These are phyloP conservation scores for Stylonectria norvegica DNA, from an alignment of 2,329 filamentous ascomycete genomes.

Conservation along the genomic window DNA sequence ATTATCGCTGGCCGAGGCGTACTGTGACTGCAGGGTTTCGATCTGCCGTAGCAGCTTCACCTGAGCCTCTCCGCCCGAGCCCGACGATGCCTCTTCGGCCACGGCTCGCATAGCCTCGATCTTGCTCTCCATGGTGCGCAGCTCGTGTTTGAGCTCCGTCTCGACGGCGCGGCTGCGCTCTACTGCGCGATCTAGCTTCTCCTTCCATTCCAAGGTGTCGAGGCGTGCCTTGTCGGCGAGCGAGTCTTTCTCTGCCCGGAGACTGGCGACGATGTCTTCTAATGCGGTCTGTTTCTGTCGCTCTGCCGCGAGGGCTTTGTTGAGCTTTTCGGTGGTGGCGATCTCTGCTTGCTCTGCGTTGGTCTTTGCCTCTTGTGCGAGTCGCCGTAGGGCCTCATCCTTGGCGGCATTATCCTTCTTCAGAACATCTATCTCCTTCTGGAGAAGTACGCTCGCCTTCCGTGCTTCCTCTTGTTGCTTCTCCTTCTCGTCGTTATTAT, in stretches of 20 bases:
- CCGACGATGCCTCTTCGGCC: slow-evolving; percentile 86
- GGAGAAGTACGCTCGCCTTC: slow-evolving; percentile 52
- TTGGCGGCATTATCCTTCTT: slow-evolving; percentile 56
- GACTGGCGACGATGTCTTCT: slow-evolving; percentile 56
- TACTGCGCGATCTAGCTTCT: slow-evolving; percentile 68
- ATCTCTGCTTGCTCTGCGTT: slow-evolving; percentile 62
- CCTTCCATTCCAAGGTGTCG: slow-evolving; percentile 68
- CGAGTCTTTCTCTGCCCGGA: slow-evolving; percentile 77
- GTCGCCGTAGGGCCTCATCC: slow-evolving; percentile 61
- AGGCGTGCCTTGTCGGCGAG: slow-evolving; percentile 65
- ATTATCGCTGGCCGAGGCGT: slow-evolving; percentile 89
- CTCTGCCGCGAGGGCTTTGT: slow-evolving; percentile 63
- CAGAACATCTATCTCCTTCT: slow-evolving; percentile 35
- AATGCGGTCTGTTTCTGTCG: slow-evolving; percentile 56
- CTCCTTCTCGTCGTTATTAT: slow-evolving; percentile 51
- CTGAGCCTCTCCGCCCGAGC: slow-evolving; percentile 75
- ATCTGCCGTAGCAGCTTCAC: slow-evolving; percentile 90
- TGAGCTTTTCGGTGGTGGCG: slow-evolving; percentile 63
- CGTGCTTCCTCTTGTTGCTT: slow-evolving; percentile 48
- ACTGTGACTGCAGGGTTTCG: slow-evolving; percentile 92
- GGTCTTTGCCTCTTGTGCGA: slow-evolving; percentile 67
- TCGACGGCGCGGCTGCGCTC: slow-evolving; percentile 68
- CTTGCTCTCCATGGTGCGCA: slow-evolving; percentile 77
- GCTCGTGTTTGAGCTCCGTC: slow-evolving; percentile 75
- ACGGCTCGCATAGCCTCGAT: slow-evolving; percentile 81